Percentiles rank a stretch among this genome's conserved stretches.
Evolutionary conservation across 208 protist species (phyloP).

Genomic region (Tritrichomonas musculus): DNA sequence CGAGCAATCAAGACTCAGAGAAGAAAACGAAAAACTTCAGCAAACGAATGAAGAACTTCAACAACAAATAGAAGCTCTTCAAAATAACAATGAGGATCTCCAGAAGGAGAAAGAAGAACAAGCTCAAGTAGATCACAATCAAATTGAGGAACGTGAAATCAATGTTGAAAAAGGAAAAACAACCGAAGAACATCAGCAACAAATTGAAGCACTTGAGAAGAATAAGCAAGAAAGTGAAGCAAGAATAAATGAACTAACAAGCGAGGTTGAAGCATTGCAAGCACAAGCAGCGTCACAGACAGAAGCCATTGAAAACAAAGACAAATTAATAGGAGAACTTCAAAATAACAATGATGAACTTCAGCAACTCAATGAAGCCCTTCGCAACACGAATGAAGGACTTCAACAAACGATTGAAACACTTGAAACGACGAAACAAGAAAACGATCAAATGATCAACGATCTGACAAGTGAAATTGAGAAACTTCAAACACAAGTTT

Average conservation of each 20-base stretch:
- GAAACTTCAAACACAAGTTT: not conserved
- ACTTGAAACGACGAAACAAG: not conserved
- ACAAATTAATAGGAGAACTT: not conserved
- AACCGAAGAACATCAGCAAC: not conserved
- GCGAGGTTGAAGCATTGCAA: not conserved
- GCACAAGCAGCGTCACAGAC: not conserved
- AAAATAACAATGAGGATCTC: no score
- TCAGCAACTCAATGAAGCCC: not conserved
- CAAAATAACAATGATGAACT: not conserved
- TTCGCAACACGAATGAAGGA: not conserved
- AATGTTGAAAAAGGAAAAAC: not conserved
- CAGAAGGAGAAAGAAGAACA: not conserved
- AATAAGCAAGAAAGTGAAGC: not conserved
- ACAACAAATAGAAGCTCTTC: no score
- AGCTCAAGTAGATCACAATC: not conserved
- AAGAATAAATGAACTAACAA: not conserved
- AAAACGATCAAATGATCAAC: not conserved
- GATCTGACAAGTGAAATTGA: not conserved
- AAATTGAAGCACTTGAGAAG: not conserved
- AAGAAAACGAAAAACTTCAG: not conserved
- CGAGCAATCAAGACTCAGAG: not conserved
- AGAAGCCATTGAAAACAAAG: not conserved
- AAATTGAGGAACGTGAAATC: not conserved
- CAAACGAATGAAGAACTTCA: no score
- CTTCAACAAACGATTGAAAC: not conserved